These are phyloP conservation scores for Chaetoceros tenuissimus DNA, from an alignment of 108 stramenopile species.

Conservation along the genomic window DNA sequence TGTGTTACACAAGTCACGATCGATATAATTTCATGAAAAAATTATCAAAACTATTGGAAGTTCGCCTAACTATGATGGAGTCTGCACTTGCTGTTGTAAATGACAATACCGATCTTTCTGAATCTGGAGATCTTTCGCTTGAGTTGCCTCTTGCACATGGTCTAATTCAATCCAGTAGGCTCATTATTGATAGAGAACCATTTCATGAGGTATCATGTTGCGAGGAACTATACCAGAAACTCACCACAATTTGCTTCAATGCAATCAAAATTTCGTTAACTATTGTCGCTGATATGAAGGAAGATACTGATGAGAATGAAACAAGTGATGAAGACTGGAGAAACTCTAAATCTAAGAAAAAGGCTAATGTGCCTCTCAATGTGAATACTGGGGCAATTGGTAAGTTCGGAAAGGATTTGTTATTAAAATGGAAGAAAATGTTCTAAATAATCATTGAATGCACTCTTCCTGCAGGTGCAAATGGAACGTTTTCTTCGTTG, in stretches of 20 bases:
- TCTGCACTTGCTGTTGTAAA: neutral
- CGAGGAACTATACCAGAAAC: slow-evolving; percentile 7
- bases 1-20: slow-evolving; percentile 16
- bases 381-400: slow-evolving; percentile 63
- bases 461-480: too few species aligned
- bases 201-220: slow-evolving; percentile 1
- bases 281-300: slow-evolving; percentile 49
- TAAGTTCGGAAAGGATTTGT: too few species aligned
- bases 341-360: slow-evolving; percentile 1
- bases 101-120: neutral
- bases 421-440: too few species aligned
- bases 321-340: slow-evolving; percentile 1
- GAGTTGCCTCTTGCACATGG: slow-evolving; percentile 59
- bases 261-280: slow-evolving; percentile 42
- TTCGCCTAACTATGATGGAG: slow-evolving; percentile 9
- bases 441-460: too few species aligned
- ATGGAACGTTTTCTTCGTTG: slow-evolving; percentile 43
- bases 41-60: slow-evolving; percentile 5
- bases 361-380: slow-evolving; percentile 25
- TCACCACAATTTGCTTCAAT: slow-evolving; percentile 20
- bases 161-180: slow-evolving; percentile 28
- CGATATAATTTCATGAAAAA: slow-evolving; percentile 4
- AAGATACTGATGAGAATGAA: slow-evolving; percentile 33
- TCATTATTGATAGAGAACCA: slow-evolving; percentile 20
- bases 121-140: neutral